Percentiles rank a stretch among this genome's conserved stretches.
Evolutionary conservation across 2,329 filamentous ascomycete species (phyloP).

Genomic region (Phyllosticta paracitricarpa): DNA sequence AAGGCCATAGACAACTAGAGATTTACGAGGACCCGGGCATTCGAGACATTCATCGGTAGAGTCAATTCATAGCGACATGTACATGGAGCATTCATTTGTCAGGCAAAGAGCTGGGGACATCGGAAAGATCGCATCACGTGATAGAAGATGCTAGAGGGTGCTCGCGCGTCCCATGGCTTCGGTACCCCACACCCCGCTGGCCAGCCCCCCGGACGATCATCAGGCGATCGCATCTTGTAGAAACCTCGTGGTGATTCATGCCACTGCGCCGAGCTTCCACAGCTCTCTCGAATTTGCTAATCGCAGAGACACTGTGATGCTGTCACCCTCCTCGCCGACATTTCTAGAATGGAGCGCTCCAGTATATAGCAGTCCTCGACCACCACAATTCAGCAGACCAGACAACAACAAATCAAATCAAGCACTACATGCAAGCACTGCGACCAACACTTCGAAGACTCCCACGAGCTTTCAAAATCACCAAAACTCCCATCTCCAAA

Average conservation of each 20-base stretch:
- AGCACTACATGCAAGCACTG: slow-evolving; percentile 27
- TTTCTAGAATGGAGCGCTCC: slow-evolving; percentile 19
- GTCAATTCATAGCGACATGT: neutral
- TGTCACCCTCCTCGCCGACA: slow-evolving; percentile 11
- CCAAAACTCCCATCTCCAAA: slow-evolving; percentile 16
- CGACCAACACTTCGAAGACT: slow-evolving; percentile 21
- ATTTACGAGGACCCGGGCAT: slow-evolving; percentile 72
- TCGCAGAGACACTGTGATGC: neutral
- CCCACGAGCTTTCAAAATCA: slow-evolving; percentile 23
- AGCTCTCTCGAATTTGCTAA: slow-evolving; percentile 2
- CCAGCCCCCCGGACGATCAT: slow-evolving; percentile 4
- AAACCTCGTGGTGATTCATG: slow-evolving; percentile 1
- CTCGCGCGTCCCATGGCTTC: neutral
- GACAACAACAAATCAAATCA: slow-evolving; percentile 12
- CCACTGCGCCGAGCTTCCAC: neutral
- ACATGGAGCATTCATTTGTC: slow-evolving; percentile 6
- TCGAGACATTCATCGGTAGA: slow-evolving; percentile 50
- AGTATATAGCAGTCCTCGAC: slow-evolving; percentile 20
- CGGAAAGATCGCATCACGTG: slow-evolving; percentile 2
- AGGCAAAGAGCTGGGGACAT: neutral
- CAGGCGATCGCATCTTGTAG: neutral
- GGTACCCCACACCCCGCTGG: neutral
- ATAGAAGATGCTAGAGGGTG: slow-evolving; percentile 2
- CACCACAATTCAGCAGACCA: slow-evolving; percentile 16
- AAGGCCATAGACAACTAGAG: slow-evolving; percentile 72